Evolutionary conservation across 305 asterid genomes (phyloP).

Genomic region (Fraxinus velutina): DNA sequence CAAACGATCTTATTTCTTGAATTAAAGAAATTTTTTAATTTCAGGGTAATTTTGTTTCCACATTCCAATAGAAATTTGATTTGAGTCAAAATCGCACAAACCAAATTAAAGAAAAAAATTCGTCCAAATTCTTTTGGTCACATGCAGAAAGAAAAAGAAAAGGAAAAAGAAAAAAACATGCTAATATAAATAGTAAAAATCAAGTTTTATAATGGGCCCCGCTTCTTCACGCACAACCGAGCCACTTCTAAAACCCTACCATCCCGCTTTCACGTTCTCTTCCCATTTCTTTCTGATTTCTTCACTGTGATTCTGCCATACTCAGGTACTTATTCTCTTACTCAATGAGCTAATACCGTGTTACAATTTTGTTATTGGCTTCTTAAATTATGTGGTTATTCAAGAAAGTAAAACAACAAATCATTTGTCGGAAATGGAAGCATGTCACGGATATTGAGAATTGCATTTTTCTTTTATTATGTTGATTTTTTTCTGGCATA

Average conservation of each 20-base stretch:
- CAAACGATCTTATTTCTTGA: no score
- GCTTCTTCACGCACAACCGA: no score
- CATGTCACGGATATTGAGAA: not conserved
- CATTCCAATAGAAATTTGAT: no score
- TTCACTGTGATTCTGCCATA: not conserved
- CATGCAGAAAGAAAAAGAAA: no score
- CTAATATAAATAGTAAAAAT: no score
- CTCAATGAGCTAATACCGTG: not conserved
- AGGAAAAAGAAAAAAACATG: no score
- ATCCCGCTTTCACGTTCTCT: not conserved
- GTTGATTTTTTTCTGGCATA: not conserved
- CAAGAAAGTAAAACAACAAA: not conserved
- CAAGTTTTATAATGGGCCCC: no score
- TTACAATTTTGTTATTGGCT: not conserved
- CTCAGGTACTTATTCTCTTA: not conserved
- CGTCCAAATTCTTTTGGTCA: no score
- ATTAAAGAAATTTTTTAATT: no score
- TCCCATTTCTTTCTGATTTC: not conserved
- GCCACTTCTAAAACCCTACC: not conserved
- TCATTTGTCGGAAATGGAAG: not conserved
- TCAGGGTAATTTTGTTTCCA: no score
- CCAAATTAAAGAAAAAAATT: no score
- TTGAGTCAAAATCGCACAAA: no score
- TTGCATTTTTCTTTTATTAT: not conserved
- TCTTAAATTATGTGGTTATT: not conserved